Evolutionary conservation across 192 early-diverging fungal genomes (phyloP).

Genomic region (Rhizoclosmatium sp.): DNA sequence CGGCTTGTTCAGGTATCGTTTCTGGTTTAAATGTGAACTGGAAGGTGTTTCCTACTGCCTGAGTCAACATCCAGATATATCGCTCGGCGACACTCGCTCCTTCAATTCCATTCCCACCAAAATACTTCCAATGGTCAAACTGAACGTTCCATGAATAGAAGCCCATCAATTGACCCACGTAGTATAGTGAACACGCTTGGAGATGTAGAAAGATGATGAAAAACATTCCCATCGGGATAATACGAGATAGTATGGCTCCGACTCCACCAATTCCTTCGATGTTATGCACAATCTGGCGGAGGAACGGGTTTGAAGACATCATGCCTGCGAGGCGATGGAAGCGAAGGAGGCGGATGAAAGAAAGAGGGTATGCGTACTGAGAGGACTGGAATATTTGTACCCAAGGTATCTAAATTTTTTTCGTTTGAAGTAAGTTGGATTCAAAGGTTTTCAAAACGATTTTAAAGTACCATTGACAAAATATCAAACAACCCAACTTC

Average conservation of each 20-base stretch:
- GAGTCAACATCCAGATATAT: not conserved
- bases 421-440: no score
- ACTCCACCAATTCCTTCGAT: not conserved
- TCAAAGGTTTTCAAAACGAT: no score
- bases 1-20: not conserved
- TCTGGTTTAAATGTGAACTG: not conserved
- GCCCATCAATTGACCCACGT: not conserved
- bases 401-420: not conserved
- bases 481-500: no score
- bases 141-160: not conserved
- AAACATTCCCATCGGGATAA: not conserved
- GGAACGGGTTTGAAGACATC: not conserved
- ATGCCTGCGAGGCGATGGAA: not conserved
- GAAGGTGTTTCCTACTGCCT: not conserved
- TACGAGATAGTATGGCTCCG: conserved; percentile 7
- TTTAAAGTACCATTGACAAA: no score
- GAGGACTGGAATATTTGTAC: not conserved
- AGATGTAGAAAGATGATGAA: not conserved
- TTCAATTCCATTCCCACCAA: not conserved
- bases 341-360: not conserved
- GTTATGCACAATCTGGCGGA: not conserved
- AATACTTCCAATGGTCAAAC: not conserved
- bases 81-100: not conserved
- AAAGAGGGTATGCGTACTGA: not conserved
- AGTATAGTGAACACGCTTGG: conserved; percentile 6